Evolutionary conservation across 331 rosid genomes (phyloP).

Genomic region (Quercus lobata): DNA sequence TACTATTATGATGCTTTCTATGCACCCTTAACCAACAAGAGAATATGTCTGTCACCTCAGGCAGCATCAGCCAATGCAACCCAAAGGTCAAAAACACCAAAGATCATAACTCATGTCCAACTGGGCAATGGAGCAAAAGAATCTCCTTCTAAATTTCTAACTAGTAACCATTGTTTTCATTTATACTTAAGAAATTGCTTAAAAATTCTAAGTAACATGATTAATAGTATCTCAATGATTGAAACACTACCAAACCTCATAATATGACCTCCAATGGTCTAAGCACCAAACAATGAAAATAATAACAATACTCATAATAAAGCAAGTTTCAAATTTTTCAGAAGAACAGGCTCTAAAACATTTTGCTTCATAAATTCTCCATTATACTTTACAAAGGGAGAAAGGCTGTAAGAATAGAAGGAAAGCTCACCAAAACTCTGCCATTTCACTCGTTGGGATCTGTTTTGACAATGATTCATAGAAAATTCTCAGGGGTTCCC

Average conservation of each 20-base stretch:
- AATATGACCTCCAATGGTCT: not conserved
- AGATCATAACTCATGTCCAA: no score
- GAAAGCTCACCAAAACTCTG: slow-evolving; percentile 70
- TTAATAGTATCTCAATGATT: not conserved
- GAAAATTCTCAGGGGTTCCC: slow-evolving; percentile 90
- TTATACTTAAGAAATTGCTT: not conserved
- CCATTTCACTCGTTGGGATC: slow-evolving; percentile 90
- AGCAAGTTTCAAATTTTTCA: not conserved
- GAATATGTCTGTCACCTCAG: no score
- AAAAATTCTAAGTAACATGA: not conserved
- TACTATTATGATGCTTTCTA: no score
- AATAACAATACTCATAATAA: not conserved
- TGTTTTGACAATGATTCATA: slow-evolving; percentile 74
- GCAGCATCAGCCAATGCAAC: no score
- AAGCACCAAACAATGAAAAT: not conserved
- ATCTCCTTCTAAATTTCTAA: not conserved
- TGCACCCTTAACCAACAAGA: no score
- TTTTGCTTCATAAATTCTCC: no score
- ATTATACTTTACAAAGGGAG: not conserved
- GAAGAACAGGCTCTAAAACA: not conserved
- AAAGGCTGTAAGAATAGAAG: slow-evolving; percentile 3
- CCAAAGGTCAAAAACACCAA: no score
- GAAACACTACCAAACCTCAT: not conserved
- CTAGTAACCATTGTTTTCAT: not conserved
- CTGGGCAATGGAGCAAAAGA: not conserved